A percentile compares a stretch with the other conserved stretches of the same genome.
Conservation (phyloP, 768 basidiomycete genomes). For the Termitomyces sp. region DNA sequence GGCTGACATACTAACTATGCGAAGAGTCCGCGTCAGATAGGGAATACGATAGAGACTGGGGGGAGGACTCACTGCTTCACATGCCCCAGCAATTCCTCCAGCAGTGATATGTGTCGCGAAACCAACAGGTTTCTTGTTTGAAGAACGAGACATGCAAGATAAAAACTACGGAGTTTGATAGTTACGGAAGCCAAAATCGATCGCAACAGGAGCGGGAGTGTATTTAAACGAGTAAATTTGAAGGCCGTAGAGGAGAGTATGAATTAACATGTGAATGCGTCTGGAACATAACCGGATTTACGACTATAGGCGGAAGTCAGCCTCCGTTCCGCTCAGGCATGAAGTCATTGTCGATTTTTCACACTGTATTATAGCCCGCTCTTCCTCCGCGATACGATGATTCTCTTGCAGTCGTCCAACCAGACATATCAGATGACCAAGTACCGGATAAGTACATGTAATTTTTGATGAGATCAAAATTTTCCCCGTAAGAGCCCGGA, state of each 20-base stretch:
- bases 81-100: constrained; percentile 89
- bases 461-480: background rate
- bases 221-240: constrained; percentile 3
- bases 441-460: background rate
- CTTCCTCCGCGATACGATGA: constrained; percentile 4
- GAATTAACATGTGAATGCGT: constrained; percentile 19
- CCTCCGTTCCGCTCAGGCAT: constrained; percentile 6
- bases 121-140: constrained; percentile 70
- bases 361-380: constrained; percentile 15
- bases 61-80: constrained; percentile 69
- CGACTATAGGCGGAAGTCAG: background rate
- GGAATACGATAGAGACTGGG: background rate
- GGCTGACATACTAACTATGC: constrained; percentile 78
- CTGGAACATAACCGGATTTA: constrained; percentile 17
- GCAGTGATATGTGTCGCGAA: constrained; percentile 91
- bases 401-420: background rate
- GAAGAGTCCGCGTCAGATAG: background rate
- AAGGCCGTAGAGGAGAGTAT: constrained; percentile 4
- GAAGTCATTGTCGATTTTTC: constrained; percentile 2
- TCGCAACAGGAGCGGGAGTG: background rate
- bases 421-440: background rate
- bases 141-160: constrained; percentile 42
- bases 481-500: background rate
- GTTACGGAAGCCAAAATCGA: constrained; percentile 8
- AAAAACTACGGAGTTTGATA: background rate